Percentiles rank a stretch among this genome's conserved stretches.
These are phyloP conservation scores for Penicillium fuscoglaucum DNA, from an alignment of 2,329 filamentous ascomycete species.

Conservation along the genomic window DNA sequence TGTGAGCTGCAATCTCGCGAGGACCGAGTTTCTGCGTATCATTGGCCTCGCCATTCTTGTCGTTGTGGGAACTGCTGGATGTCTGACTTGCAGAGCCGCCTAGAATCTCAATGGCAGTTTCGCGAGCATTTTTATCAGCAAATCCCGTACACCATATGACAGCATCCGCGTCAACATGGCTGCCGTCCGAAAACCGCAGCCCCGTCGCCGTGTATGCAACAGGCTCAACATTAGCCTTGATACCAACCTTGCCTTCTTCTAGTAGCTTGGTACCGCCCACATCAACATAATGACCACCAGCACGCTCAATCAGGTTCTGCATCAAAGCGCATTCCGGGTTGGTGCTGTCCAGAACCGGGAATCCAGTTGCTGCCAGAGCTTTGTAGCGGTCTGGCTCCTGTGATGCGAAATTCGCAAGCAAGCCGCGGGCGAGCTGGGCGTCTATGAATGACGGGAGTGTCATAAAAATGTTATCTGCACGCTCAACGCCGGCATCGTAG, in stretches of 20 bases:
- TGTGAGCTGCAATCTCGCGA: neutral
- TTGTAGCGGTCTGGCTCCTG: constrained; percentile 40
- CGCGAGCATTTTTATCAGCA: neutral
- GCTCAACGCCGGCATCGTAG: constrained; percentile 30
- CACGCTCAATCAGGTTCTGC: constrained; percentile 40
- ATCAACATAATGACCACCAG: constrained; percentile 46
- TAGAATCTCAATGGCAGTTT: neutral
- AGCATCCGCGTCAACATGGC: neutral
- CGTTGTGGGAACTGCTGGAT: neutral
- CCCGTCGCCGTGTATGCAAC: neutral
- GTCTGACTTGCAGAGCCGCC: neutral
- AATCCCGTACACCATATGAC: neutral
- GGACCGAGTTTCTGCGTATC: neutral
- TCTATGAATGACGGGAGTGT: constrained; percentile 14
- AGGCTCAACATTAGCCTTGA: neutral
- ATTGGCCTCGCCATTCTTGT: neutral
- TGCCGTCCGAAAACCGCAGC: neutral
- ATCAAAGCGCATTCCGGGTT: constrained; percentile 24
- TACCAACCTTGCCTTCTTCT: neutral
- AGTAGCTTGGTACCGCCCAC: constrained; percentile 35
- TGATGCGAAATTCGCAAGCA: constrained; percentile 27
- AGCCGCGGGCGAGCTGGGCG: constrained; percentile 10
- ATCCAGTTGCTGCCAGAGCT: constrained; percentile 36
- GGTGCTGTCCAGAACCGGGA: constrained; percentile 39
- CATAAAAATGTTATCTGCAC: constrained; percentile 11